phyloP scores from a whole-genome alignment of 1,284 basidiomycete genomes.

The Microbotryomycetes sp. region DNA sequence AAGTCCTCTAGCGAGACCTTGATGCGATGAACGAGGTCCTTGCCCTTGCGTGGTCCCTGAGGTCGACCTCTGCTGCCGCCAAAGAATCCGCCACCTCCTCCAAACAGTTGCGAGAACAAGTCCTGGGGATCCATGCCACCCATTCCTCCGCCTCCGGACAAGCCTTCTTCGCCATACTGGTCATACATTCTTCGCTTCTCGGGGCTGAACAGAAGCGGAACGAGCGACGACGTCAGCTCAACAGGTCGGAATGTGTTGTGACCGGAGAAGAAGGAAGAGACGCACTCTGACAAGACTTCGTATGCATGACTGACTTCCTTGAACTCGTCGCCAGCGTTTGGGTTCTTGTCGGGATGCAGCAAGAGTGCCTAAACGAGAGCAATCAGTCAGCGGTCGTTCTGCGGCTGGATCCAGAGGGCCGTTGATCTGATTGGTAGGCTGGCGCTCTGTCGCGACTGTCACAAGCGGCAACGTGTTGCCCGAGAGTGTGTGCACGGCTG shows the following conservation, averaged over 20 bases:
- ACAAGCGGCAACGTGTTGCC: no score
- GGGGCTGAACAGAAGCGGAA: background rate
- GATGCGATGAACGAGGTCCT: conserved; percentile 96
- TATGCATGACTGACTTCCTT: conserved; percentile 86
- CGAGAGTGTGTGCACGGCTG: no score
- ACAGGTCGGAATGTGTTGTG: background rate
- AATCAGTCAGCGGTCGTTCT: no score
- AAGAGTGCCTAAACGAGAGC: no score
- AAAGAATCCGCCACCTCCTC: conserved; percentile 53
- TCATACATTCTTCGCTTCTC: conserved; percentile 56
- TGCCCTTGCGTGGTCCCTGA: conserved; percentile 87
- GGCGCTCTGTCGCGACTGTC: no score
- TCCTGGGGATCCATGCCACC: conserved; percentile 93
- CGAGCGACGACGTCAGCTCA: background rate
- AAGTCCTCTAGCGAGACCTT: conserved; percentile 94
- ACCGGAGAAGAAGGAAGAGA: conserved; percentile 35
- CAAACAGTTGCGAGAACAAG: conserved; percentile 95
- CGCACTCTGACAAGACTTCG: conserved; percentile 76
- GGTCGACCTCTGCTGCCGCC: conserved; percentile 51
- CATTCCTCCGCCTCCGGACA: conserved; percentile 66
- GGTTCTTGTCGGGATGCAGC: conserved; percentile 58
- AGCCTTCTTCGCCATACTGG: conserved; percentile 84
- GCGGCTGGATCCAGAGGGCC: no score
- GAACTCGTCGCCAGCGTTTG: conserved; percentile 68
- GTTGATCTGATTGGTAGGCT: no score